Evolutionary conservation across 495 filamentous ascomycete genomes (phyloP), one percentile per base, ranked within the genome.

Genomic region (Zalerion maritima): DNA sequence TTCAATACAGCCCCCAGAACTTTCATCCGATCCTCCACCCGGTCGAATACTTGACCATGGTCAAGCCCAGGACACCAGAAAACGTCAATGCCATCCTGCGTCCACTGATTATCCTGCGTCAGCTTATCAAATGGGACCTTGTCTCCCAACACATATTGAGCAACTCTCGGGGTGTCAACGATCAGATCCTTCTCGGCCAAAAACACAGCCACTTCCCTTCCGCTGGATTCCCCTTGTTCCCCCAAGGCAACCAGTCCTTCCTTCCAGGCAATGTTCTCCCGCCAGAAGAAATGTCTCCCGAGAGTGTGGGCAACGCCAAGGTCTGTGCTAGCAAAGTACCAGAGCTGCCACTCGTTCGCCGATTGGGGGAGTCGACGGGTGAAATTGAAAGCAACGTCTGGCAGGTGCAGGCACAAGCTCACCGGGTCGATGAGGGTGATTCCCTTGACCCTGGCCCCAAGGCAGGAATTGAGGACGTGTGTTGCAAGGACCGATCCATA

Each of bases 351-450:
- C 47, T 80, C 73, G 37, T 74, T 76, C 3, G 75, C 73, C 14
- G 29, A 30, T 16, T 28, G 48, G 0, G 75, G 74, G 24, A 45
- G 46, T 3, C 75, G 59, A 17, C 55, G 42, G 8, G 67, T 74
- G 41, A 80, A 79, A 41, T 80, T 80, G 57, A 71, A 79, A n/a
- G 73, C 72, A 22, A 80, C 71, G 35, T 75, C 62, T 14, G 75
- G 75, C 7, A 75, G 49, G 45, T 80, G 75, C 18, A 80, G 54
- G 13, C 77, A 38, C 17, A 80, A 58, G 3, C 61, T 63, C n/a
- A 80, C 71, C 1, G 75, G 75, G 43, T 80, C 75, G 17, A 78
- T 58, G 13, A 79, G 50, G 5, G 79, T 40, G 2, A 67, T 32
- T 2, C 63, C 52, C 4, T 51, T 47, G 12, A 75, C 61, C 7